These are phyloP conservation scores for Bipolaris bicolor DNA, from an alignment of 2,329 filamentous ascomycete genomes.

Conservation along the genomic window DNA sequence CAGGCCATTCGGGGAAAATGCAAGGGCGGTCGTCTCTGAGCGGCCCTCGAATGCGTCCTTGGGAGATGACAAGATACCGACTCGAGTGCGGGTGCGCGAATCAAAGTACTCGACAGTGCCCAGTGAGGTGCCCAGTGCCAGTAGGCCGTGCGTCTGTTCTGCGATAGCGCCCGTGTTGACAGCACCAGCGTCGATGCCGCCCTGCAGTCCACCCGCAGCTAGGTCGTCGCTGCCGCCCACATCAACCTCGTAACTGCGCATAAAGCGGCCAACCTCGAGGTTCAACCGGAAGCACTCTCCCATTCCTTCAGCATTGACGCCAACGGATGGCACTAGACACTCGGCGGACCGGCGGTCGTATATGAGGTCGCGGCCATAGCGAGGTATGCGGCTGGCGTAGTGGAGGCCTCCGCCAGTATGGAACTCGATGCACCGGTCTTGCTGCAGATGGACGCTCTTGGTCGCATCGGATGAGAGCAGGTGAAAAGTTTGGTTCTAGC, in stretches of 20 bases:
- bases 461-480: slow-evolving; percentile 90
- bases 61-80: slow-evolving; percentile 72
- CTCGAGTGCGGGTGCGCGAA: slow-evolving; percentile 78
- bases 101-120: slow-evolving; percentile 99
- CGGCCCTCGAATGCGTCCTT: slow-evolving; percentile 48
- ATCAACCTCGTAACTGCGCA: slow-evolving; percentile 91
- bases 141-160: slow-evolving; percentile 84
- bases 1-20: slow-evolving; percentile 83
- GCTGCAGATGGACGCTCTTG: slow-evolving; percentile 92
- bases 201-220: slow-evolving; percentile 75
- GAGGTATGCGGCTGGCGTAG: slow-evolving; percentile 85
- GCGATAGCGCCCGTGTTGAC: slow-evolving; percentile 89
- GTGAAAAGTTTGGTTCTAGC: slow-evolving; percentile 81
- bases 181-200: slow-evolving; percentile 81
- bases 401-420: slow-evolving; percentile 89
- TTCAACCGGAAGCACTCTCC: slow-evolving; percentile 95
- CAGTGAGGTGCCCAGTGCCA: slow-evolving; percentile 90
- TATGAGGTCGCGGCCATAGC: slow-evolving; percentile 87
- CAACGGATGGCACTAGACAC: slow-evolving; percentile 84
- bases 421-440: slow-evolving; percentile 89
- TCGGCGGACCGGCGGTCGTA: slow-evolving; percentile 86
- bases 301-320: slow-evolving; percentile 81
- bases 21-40: slow-evolving; percentile 79
- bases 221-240: slow-evolving; percentile 80
- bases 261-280: slow-evolving; percentile 87